Evolutionary conservation across 1,284 basidiomycete genomes (phyloP), one percentile per base, ranked within the genome.

Genomic region (Pyrrhoderma lamaoense): DNA sequence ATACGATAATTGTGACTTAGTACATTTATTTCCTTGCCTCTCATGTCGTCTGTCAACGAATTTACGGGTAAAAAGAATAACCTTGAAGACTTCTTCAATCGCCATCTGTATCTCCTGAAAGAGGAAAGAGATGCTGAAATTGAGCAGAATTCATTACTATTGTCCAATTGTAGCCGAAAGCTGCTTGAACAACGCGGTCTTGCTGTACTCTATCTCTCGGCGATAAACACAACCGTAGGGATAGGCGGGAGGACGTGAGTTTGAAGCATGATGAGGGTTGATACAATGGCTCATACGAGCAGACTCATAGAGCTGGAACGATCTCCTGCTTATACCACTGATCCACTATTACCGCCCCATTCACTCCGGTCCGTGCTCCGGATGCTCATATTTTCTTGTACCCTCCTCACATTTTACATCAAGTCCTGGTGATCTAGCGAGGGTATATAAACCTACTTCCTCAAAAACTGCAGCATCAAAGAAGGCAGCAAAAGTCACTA

Each of bases 231-330:
- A 21, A 80, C 77, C 44, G 76, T 95, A 23, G 93, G 93, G 1
- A 73, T 96, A 1, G 93, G 93, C 23, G 93, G 91, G 21, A 95
- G 94, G 72, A 92, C 82, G 88, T 94, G 64, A 61, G 78, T 69
- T 16, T 31, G n/a, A 9, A 16, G 8, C 9, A 38, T 25, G 31
- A 16, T 9, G 40, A 40, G 18, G 40, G 16, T 3, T 19, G 2
- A n/a, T 8, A 37, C 3, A 23, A 58, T 45, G 34, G 22, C 36
- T 37, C 21, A 21, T 45, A 16, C 18, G 27, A 19, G 55, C 58
- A 93, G 90, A 51, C 69, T 96, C 49, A 77, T 96, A 40, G 92
- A 95, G 67, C 71, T 97, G 13, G 87, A 93, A 62, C 73, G 91
- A 54, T 89, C 93, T 0, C 69, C 80, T 3, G 91, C 89, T 13